Percentiles rank a stretch among this genome's conserved stretches.
Conservation (phyloP, 106 monocot genomes). For the Dactylorhiza incarnata region DNA sequence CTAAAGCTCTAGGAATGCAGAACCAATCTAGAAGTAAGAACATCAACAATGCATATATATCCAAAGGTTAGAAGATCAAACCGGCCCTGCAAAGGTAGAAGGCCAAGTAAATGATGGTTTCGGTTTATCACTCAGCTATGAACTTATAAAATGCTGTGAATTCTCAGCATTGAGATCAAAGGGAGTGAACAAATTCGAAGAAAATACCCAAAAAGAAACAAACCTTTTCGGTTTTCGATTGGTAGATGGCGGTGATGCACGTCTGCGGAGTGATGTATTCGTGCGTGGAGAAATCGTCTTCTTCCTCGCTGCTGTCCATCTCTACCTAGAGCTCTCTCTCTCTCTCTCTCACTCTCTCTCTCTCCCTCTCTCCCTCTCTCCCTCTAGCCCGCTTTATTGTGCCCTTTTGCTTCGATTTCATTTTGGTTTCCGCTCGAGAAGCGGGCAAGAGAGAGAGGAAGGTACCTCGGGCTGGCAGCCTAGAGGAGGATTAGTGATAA, state of each 20-base stretch:
- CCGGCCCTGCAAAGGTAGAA: not conserved
- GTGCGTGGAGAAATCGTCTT: slow-evolving; percentile 80
- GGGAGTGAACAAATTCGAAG: not conserved
- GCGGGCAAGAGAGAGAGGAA: too few species aligned
- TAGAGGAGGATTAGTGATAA: too few species aligned
- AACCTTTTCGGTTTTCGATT: slow-evolving; percentile 92
- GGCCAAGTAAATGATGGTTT: not conserved
- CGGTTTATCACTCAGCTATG: not conserved
- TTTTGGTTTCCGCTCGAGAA: not conserved
- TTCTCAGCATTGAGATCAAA: not conserved
- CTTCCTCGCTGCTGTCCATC: slow-evolving; percentile 99
- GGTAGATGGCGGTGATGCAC: slow-evolving; percentile 67
- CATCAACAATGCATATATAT: not conserved
- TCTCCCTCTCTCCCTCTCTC: not conserved
- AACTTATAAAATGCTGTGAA: not conserved
- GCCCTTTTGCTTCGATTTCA: not conserved
- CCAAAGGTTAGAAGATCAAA: not conserved
- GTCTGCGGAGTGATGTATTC: slow-evolving; percentile 98
- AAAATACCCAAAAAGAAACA: not conserved
- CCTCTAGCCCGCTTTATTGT: not conserved
- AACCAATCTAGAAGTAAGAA: not conserved
- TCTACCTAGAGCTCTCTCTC: not conserved
- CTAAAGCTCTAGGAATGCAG: not conserved
- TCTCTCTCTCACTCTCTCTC: not conserved
- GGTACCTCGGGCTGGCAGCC: too few species aligned